Evolutionary conservation across 345 rosid species (phyloP), one percentile per base, ranked within the genome.

Genomic region (Mangifera indica): DNA sequence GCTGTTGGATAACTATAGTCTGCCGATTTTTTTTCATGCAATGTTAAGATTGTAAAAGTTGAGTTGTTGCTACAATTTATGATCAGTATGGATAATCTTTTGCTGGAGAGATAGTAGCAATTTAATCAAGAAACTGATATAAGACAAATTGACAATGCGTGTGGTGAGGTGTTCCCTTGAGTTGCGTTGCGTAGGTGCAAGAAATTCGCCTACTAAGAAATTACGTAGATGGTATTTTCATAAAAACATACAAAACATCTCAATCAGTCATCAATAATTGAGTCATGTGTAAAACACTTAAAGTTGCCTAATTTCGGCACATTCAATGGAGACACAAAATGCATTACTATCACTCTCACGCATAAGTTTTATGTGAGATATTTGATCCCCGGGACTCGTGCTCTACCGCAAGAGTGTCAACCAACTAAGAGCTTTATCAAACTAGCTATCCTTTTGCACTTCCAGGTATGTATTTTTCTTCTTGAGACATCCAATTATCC

Each of bases 221-320:
- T 37, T 37, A 37, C 24, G 79, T 48, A 79, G 70, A 79, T 62
- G 15, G 8, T 15, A 49, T 37, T 46, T 20, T 15, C 34, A 70
- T 61, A 32, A 29, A 26, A 22, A 24, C 22, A 22, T 46, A 1
- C 13, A 11, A 29, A 46, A 59, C 29, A 52, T 67, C 72, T 58
- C 51, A 49, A 21, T 66, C 60, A 14, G 15, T 18, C 67, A 25
- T 10, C 58, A 34, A 54, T 48, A 42, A 69, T 76, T 63, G 57
- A 62, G 54, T 21, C 69, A 42, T 15, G 62, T 32, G 29, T 3
- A 22, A 15, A 52, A 56, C 44, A 32, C 62, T 46, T 21, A 10
- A 56, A 56, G 54, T 46, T 62, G 40, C 61, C 40, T 25, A 42
- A 59, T 49, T 13, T 24, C 22, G 68, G 14, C 46, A 4, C 1